These are phyloP conservation scores for Neurospora hispaniola DNA, from an alignment of 495 filamentous ascomycete genomes.

Conservation along the genomic window DNA sequence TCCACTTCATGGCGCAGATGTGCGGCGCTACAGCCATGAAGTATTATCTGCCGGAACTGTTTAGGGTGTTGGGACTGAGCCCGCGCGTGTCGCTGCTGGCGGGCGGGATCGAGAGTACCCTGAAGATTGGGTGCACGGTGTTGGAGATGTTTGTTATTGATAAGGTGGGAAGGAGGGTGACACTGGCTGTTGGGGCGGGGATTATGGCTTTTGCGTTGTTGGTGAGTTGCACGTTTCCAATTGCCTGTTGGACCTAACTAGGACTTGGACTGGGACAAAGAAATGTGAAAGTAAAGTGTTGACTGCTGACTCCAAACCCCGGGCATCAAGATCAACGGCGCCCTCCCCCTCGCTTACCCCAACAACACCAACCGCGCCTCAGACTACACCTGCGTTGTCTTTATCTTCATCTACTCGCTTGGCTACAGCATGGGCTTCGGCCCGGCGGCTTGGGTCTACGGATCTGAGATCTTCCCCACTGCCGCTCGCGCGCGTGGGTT, in stretches of 20 bases:
- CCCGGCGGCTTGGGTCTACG: slow-evolving; percentile 47
- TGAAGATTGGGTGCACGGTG: slow-evolving; percentile 41
- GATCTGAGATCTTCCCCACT: slow-evolving; percentile 47
- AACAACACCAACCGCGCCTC: slow-evolving; percentile 37
- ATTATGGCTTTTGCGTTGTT: slow-evolving; percentile 39
- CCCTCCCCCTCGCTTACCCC: slow-evolving; percentile 39
- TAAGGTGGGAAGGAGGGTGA: slow-evolving; percentile 31
- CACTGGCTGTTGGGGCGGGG: slow-evolving; percentile 30
- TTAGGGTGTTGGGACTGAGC: slow-evolving; percentile 34
- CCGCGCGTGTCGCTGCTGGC: slow-evolving; percentile 35
- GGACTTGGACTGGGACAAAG: neutral
- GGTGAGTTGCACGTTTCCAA: slow-evolving; percentile 18
- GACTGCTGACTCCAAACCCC: neutral
- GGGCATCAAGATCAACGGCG: slow-evolving; percentile 43
- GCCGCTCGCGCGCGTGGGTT: slow-evolving; percentile 40
- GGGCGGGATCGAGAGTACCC: slow-evolving; percentile 39
- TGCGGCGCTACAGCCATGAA: slow-evolving; percentile 46
- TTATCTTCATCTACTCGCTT: slow-evolving; percentile 47
- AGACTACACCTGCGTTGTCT: slow-evolving; percentile 43
- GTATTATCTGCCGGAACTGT: slow-evolving; percentile 42
- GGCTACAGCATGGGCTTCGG: slow-evolving; percentile 49
- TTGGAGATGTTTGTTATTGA: slow-evolving; percentile 43
- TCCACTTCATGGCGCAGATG: slow-evolving; percentile 47
- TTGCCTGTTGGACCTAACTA: neutral
- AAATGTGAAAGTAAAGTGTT: neutral